Conservation (phyloP, 2,329 filamentous ascomycete species). For the Cladophialophora immunda region DNA sequence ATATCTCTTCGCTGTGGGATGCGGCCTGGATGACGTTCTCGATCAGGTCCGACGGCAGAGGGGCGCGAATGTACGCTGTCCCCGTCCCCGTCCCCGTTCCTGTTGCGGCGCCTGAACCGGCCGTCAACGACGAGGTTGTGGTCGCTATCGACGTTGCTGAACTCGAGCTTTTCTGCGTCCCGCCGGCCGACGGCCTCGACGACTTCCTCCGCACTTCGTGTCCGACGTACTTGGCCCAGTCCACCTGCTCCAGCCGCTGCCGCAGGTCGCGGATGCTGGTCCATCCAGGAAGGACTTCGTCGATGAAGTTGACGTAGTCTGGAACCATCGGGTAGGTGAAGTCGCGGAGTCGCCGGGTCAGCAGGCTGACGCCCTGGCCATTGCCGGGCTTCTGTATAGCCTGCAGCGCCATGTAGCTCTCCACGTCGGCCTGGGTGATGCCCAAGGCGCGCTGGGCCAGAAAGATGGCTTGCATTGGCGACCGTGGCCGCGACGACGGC, state of each 20-base stretch:
- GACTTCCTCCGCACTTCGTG: conserved; percentile 32
- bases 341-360: not conserved
- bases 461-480: conserved; percentile 21
- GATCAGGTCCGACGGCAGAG: conserved; percentile 34
- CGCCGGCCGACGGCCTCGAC: not conserved
- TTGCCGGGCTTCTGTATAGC: not conserved
- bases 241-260: conserved; percentile 35
- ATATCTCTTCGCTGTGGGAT: conserved; percentile 23
- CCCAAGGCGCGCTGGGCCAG: conserved; percentile 24
- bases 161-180: not conserved
- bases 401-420: conserved; percentile 15
- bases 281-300: conserved; percentile 33
- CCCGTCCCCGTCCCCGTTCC: not conserved
- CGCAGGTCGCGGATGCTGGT: conserved; percentile 38
- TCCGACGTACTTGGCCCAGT: conserved; percentile 39
- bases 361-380: not conserved
- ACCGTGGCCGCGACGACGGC: not conserved
- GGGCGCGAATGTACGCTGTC: conserved; percentile 23
- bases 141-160: not conserved
- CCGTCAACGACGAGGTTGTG: not conserved
- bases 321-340: conserved; percentile 23
- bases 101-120: not conserved
- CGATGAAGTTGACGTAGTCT: conserved; percentile 34
- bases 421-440: conserved; percentile 25
- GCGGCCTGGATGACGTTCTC: conserved; percentile 34